Evolutionary conservation across 2,329 filamentous ascomycete genomes (phyloP), one percentile per base, ranked within the genome.

Genomic region (Apiospora koreana): DNA sequence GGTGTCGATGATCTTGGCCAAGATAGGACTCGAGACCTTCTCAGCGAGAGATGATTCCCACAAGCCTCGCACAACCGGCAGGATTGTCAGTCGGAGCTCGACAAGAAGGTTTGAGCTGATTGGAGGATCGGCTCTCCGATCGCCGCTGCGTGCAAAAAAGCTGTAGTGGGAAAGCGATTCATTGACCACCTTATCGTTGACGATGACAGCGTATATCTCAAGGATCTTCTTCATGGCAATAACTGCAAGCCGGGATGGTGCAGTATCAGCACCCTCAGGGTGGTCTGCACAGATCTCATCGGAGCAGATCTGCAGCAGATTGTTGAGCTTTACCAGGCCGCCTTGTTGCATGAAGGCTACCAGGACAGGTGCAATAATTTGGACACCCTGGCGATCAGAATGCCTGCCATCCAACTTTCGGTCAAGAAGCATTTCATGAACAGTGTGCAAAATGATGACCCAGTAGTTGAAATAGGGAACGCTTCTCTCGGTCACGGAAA

Each of bases 11-110:
- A 97, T 85, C 69, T 90, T 92, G 75, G 93, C 93, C 23, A 96
- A 89, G 54, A 95, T 92, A 28, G 90, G 87, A 31, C 91, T 91
- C 3, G 93, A 91, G 0, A 94, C 89, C 76, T 94, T 95, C 75
- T 97, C 94, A 23, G 96, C 89, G 65, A 97, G 89, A 35, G 90
- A 85, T 0, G 94, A 97, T 74, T 94, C 91, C 97, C 96, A 99
- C 38, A 98, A 87, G 65, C 91, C 87, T 70, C 88, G 88, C 50
- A 96, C 87, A 64, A 92, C 89, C 0, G 94, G 93, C 18, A 98
- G 83, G 35, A 98, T 89, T 35, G 91, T 89, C 81, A 93, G 90
- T 54, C 96, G 92, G 54, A 98, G 82, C 79, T 98, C 95, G 7
- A 98, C 90, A 18, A 98, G 84, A 69, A 98, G 92, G 76, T 98